A percentile compares a stretch with the other conserved stretches of the same genome.
phyloP scores from a whole-genome alignment of 2,329 filamentous ascomycete species.

The Fusarium proliferatum region DNA sequence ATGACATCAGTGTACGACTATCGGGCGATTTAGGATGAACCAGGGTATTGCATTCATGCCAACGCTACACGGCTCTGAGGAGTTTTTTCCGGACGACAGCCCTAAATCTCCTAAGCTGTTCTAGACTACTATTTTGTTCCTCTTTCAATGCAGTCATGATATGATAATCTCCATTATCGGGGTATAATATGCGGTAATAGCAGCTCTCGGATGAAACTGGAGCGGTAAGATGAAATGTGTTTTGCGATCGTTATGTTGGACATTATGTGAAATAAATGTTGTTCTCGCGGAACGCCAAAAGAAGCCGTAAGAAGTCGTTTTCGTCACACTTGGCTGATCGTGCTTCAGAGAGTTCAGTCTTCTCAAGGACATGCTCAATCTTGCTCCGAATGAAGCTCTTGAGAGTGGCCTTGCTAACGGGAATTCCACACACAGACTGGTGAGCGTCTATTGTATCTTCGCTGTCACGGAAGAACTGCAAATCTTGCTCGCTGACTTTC shows the following conservation, averaged over 20 bases:
- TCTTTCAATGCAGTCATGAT: not conserved
- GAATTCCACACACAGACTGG: slow-evolving; percentile 10
- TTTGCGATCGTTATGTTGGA: not conserved
- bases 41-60: not conserved
- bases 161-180: not conserved
- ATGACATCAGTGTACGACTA: not conserved
- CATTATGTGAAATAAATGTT: slow-evolving; percentile 12
- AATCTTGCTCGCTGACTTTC: slow-evolving; percentile 12
- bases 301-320: slow-evolving; percentile 16
- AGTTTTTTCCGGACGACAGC: not conserved
- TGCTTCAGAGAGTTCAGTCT: slow-evolving; percentile 10
- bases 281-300: slow-evolving; percentile 15
- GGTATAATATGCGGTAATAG: not conserved
- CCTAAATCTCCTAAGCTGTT: not conserved
- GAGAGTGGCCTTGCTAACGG: slow-evolving; percentile 13
- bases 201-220: not conserved
- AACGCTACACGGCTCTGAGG: not conserved
- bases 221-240: not conserved
- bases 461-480: slow-evolving; percentile 7
- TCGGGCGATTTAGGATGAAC: not conserved
- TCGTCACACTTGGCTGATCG: slow-evolving; percentile 16
- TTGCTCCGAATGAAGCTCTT: slow-evolving; percentile 15
- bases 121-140: not conserved
- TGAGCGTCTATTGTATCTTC: slow-evolving; percentile 13
- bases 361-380: slow-evolving; percentile 11